Conservation (phyloP, 805 yeast species). For the Jamesozyma jinghongensis region DNA sequence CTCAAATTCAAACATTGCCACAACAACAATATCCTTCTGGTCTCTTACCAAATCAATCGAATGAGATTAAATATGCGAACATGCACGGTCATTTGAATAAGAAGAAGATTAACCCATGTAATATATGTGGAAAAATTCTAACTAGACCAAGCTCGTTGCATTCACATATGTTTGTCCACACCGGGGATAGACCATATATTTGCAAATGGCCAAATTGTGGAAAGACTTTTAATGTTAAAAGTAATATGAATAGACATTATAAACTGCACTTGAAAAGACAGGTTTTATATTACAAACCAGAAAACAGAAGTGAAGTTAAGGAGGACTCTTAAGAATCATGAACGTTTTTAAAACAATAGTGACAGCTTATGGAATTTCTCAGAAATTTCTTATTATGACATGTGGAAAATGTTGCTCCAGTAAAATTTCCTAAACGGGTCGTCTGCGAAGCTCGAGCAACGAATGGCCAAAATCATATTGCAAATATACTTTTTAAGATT, state of each 20-base stretch:
- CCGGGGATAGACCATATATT: conserved; percentile 59
- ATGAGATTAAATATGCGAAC: not conserved
- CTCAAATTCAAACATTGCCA: not conserved
- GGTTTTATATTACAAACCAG: not conserved
- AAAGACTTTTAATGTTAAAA: conserved; percentile 57
- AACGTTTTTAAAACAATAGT: too few species aligned
- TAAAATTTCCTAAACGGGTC: too few species aligned
- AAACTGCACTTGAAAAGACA: conserved; percentile 41
- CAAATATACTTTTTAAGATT: too few species aligned
- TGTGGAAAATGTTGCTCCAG: too few species aligned
- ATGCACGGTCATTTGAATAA: not conserved
- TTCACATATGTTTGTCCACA: conserved; percentile 68
- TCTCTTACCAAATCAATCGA: not conserved
- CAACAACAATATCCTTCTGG: not conserved
- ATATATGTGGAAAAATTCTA: conserved; percentile 57
- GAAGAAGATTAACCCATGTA: conserved; percentile 31
- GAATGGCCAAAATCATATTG: too few species aligned
- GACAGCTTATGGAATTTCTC: too few species aligned
- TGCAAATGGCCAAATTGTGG: conserved; percentile 57
- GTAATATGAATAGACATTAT: conserved; percentile 70
- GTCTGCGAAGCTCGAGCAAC: too few species aligned
- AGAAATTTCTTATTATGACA: too few species aligned
- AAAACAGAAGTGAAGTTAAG: not conserved
- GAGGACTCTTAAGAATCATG: not conserved
- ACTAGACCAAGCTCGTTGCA: conserved; percentile 70